A percentile compares a stretch with the other conserved stretches of the same genome.
Evolutionary conservation across 208 protist species (phyloP).

Genomic region (Wallacemonas collosoma): DNA sequence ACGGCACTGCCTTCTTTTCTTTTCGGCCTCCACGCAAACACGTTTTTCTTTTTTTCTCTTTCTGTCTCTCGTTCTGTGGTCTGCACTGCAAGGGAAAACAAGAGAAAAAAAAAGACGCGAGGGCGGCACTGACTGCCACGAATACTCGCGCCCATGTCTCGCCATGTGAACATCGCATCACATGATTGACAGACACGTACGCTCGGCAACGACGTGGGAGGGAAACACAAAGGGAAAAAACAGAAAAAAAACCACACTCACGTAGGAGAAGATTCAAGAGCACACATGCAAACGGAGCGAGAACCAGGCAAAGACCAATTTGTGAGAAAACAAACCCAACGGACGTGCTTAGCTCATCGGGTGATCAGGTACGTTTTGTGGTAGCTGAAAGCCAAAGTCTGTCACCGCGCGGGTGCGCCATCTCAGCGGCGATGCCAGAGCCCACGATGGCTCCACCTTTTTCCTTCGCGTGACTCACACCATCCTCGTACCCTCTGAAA

Average conservation of each 20-base stretch:
- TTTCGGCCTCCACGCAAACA: no score
- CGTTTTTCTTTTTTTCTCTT: conserved; percentile 12
- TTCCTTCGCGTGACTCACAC: no score
- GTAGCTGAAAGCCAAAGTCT: no score
- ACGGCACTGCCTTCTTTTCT: no score
- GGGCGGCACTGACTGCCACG: background rate
- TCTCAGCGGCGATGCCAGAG: no score
- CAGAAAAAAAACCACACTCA: background rate
- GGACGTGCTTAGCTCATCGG: no score
- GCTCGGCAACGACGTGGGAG: background rate
- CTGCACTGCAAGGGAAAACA: background rate
- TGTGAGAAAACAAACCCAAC: no score
- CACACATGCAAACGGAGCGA: background rate
- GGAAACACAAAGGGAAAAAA: background rate
- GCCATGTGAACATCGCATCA: background rate
- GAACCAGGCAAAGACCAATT: background rate
- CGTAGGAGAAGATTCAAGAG: background rate
- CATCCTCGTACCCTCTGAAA: no score
- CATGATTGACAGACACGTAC: background rate
- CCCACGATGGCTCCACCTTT: no score
- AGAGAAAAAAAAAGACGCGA: conserved; percentile 3
- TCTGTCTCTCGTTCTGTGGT: background rate
- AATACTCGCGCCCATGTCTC: background rate
- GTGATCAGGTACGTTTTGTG: no score
- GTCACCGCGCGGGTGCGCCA: no score